These are phyloP conservation scores for Moringa oleifera DNA, from an alignment of 345 rosid species.

Conservation along the genomic window DNA sequence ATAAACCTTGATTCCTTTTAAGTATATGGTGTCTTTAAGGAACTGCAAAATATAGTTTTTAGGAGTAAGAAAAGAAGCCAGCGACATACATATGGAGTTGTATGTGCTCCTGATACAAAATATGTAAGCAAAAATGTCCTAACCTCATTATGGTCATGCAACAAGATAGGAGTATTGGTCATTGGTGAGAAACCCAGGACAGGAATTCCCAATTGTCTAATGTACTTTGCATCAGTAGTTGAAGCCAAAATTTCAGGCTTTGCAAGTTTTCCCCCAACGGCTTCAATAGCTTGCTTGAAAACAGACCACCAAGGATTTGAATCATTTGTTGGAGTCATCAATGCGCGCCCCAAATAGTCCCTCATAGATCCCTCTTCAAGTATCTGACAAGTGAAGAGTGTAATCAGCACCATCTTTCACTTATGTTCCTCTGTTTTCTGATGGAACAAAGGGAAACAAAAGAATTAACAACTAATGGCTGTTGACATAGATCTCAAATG, in stretches of 20 bases:
- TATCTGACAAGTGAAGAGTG: slow-evolving; percentile 35
- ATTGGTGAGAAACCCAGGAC: slow-evolving; percentile 83
- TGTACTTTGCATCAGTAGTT: slow-evolving; percentile 76
- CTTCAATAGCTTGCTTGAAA: slow-evolving; percentile 63
- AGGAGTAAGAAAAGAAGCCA: slow-evolving; percentile 11
- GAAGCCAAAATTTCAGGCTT: slow-evolving; percentile 87
- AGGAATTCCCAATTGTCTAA: slow-evolving; percentile 70
- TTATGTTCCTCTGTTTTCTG: not conserved
- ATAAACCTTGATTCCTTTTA: slow-evolving; percentile 75
- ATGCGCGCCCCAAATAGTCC: slow-evolving; percentile 51
- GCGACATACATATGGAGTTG: not conserved
- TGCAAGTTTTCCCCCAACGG: slow-evolving; percentile 71
- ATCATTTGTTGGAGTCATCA: slow-evolving; percentile 60
- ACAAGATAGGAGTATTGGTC: slow-evolving; percentile 71
- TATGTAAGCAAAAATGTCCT: not conserved
- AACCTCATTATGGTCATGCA: slow-evolving; percentile 96
- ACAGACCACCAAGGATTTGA: slow-evolving; percentile 90
- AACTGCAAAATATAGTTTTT: slow-evolving; percentile 38
- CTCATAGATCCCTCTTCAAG: slow-evolving; percentile 51
- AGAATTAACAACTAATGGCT: not conserved
- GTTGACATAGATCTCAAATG: too few relatives aligned
- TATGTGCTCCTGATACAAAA: not conserved
- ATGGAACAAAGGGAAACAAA: not conserved
- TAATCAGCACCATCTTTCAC: not conserved
- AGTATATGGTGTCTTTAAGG: slow-evolving; percentile 59